Conservation (phyloP, 345 rosid species). For the Populus tremula region DNA sequence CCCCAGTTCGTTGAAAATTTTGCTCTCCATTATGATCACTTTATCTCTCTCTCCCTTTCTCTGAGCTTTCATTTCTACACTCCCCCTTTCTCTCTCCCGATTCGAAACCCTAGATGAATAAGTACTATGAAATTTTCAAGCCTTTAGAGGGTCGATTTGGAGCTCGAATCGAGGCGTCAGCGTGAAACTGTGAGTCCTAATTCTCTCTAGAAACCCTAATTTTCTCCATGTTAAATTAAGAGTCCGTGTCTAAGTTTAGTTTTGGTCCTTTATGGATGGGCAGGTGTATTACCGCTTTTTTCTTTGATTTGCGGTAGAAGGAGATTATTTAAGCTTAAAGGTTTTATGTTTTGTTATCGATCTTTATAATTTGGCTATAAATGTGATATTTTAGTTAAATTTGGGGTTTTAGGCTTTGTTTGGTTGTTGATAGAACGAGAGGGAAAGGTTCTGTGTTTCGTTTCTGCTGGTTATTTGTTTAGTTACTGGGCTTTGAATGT, state of each 20-base stretch:
- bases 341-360: conserved; percentile 5
- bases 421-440: background rate
- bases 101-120: conserved; percentile 5
- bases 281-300: conserved; percentile 17
- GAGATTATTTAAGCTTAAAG: background rate
- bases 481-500: background rate
- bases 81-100: background rate
- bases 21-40: background rate
- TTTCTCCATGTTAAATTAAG: background rate
- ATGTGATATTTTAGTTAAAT: background rate
- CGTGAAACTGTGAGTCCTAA: conserved; percentile 35
- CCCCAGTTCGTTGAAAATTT: too few relatives aligned
- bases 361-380: conserved; percentile 23
- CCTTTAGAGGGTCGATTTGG: conserved; percentile 18
- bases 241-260: background rate
- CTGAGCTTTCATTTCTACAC: background rate
- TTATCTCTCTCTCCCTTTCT: background rate
- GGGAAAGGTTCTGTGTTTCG: background rate
- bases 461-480: background rate
- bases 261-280: conserved; percentile 12
- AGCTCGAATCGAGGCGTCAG: conserved; percentile 30
- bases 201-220: conserved; percentile 43
- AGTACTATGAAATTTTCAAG: background rate
- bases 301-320: background rate
- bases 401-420: background rate